Evolutionary conservation across 140 eudicot genomes (phyloP).

Genomic region (Bidens hawaiensis): DNA sequence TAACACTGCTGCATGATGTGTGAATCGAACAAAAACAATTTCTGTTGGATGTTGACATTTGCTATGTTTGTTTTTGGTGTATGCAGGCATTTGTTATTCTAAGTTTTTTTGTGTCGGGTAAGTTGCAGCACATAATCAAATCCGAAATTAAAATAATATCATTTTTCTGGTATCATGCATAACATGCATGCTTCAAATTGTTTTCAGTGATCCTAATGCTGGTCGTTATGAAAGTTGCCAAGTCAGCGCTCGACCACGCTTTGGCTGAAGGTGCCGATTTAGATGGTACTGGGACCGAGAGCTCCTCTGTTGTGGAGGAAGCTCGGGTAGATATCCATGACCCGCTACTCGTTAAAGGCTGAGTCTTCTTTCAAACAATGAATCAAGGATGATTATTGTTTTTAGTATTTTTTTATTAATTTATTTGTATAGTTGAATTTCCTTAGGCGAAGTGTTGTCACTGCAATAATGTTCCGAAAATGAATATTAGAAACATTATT

Average conservation of each 20-base stretch:
- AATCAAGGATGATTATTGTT: conserved; percentile 15
- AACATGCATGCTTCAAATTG: not conserved
- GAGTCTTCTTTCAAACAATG: conserved; percentile 26
- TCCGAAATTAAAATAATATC: not conserved
- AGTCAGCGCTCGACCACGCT: conserved; percentile 76
- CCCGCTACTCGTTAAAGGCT: conserved; percentile 43
- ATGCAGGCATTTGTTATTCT: conserved; percentile 55
- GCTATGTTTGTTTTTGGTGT: conserved; percentile 9
- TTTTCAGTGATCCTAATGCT: conserved; percentile 55
- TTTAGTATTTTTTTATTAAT: not conserved
- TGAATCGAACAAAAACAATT: not conserved
- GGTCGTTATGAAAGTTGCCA: conserved; percentile 71
- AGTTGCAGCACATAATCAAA: conserved; percentile 22
- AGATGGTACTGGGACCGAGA: conserved; percentile 16
- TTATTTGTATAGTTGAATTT: conserved; percentile 15
- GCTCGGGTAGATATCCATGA: conserved; percentile 48
- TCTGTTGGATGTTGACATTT: not conserved
- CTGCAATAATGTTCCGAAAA: not conserved
- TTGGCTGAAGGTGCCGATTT: conserved; percentile 55
- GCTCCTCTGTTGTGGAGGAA: conserved; percentile 30
- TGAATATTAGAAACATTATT: not conserved
- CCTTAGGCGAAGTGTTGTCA: not conserved
- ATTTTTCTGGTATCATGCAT: not conserved
- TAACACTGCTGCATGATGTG: not conserved
- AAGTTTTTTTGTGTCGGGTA: conserved; percentile 72